Conservation (phyloP, 176 grass and related monocot genomes). For the Aegilops bicornis region DNA sequence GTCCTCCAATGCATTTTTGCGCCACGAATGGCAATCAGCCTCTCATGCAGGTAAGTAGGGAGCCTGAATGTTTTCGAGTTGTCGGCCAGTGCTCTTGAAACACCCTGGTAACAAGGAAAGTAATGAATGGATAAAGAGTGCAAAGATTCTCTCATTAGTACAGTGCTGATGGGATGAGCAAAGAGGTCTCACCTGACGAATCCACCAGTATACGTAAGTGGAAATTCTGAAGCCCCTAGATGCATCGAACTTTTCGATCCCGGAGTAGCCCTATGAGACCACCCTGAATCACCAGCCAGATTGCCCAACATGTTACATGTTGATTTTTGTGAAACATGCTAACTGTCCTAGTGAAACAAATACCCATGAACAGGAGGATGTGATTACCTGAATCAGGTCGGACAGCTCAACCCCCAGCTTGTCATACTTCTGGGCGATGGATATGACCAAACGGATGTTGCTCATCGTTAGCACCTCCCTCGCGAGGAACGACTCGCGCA, state of each 20-base stretch:
- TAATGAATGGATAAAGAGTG: constrained; percentile 8
- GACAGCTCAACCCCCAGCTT: constrained; percentile 82
- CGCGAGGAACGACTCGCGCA: constrained; percentile 74
- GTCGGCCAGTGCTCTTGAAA: constrained; percentile 79
- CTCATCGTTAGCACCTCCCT: constrained; percentile 89
- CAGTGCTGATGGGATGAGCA: background rate
- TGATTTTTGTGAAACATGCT: background rate
- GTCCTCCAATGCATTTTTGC: constrained; percentile 77
- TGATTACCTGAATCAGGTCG: constrained; percentile 88
- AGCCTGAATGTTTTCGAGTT: constrained; percentile 83
- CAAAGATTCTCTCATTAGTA: background rate
- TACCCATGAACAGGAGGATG: background rate
- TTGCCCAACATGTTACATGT: background rate
- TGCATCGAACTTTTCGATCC: constrained; percentile 94
- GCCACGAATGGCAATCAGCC: constrained; percentile 62
- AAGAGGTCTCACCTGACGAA: constrained; percentile 71
- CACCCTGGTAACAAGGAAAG: constrained; percentile 57
- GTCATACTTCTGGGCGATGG: constrained; percentile 95
- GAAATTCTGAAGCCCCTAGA: constrained; percentile 87
- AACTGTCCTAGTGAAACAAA: background rate
- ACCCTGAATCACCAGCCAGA: constrained; percentile 47
- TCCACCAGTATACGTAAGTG: constrained; percentile 99
- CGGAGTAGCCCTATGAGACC: constrained; percentile 90
- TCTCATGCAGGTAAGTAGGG: constrained; percentile 86
- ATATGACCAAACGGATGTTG: constrained; percentile 95